A percentile compares a stretch with the other conserved stretches of the same genome.
phyloP scores from a whole-genome alignment of 257 asterid species.

The Solanum okadae region DNA sequence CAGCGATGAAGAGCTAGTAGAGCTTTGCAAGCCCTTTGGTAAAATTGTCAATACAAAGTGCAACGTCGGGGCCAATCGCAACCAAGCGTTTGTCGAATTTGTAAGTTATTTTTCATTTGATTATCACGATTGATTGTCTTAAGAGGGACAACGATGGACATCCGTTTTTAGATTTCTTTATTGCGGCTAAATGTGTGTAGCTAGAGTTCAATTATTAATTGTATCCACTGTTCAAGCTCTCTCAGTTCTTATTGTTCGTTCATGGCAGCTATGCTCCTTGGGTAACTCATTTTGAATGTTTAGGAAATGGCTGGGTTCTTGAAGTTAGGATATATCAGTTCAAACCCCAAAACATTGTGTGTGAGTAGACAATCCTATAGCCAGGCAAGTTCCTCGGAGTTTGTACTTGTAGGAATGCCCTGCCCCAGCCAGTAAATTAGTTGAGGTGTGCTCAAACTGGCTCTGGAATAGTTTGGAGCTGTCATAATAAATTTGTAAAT shows the following conservation, averaged over 20 bases:
- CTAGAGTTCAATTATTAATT: neutral
- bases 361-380: neutral
- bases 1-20: slow-evolving; percentile 65
- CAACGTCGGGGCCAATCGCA: slow-evolving; percentile 77
- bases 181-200: neutral
- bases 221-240: neutral
- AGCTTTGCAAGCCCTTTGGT: slow-evolving; percentile 72
- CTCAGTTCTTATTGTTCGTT: neutral
- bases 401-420: neutral
- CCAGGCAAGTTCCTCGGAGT: neutral
- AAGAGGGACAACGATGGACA: neutral
- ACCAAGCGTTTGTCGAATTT: slow-evolving; percentile 85
- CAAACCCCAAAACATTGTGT: neutral
- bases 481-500: neutral
- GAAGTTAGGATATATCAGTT: neutral
- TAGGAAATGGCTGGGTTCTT: neutral
- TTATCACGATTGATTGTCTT: neutral
- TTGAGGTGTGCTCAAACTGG: neutral
- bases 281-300: neutral
- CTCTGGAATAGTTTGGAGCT: neutral
- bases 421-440: neutral
- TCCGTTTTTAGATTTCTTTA: neutral
- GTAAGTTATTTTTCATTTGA: slow-evolving; percentile 27
- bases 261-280: neutral
- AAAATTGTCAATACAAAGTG: slow-evolving; percentile 69